Evolutionary conservation across 495 filamentous ascomycete species (phyloP), one percentile per base, ranked within the genome.

Genomic region (Glutinoglossum americanum): DNA sequence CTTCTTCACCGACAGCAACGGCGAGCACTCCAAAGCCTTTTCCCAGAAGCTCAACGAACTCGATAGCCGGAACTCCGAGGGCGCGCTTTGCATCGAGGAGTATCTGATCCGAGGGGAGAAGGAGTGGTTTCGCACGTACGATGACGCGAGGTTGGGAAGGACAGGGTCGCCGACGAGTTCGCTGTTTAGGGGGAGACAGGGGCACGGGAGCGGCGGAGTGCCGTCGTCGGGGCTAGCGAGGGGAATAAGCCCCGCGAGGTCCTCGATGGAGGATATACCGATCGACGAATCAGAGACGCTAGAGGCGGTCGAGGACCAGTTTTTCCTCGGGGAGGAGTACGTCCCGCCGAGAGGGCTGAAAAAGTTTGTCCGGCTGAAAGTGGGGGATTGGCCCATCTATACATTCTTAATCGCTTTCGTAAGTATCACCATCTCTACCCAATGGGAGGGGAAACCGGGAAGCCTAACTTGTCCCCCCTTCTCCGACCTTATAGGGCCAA

Each of bases 381-480:
- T 73, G 33, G 66, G 71, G 19, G 79, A 83, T 61, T 88, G 84
- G 84, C 84, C 84, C 0, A 60, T 87, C 10, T 88, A 88, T 67
- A 77, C 81, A 6, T 73, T 88, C 59, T 69, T 86, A 47, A 71
- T 84, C 35, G 39, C 39, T n/a, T 25, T 30, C 15, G 37, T 39
- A 39, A 39, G 7, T 15, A 10, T 33, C 10, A 33, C 10, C 32
- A 33, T 33, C 10, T 10, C 32, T 33, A 33, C 5, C 32, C 32
- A 33, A 10, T n/a, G n/a, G n/a, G n/a, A n/a, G n/a, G n/a, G n/a
- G n/a, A n/a, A n/a, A n/a, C n/a, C n/a, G n/a, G n/a, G n/a, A n/a
- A n/a, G n/a, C n/a, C n/a, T n/a, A n/a, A n/a, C n/a, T n/a, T n/a
- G n/a, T 33, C 30, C 30, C 30, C 30, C 30, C 9, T 33, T 39